Percentiles rank a stretch among this genome's conserved stretches.
Evolutionary conservation across 345 rosid species (phyloP).

Genomic region (Gossypium turneri): DNA sequence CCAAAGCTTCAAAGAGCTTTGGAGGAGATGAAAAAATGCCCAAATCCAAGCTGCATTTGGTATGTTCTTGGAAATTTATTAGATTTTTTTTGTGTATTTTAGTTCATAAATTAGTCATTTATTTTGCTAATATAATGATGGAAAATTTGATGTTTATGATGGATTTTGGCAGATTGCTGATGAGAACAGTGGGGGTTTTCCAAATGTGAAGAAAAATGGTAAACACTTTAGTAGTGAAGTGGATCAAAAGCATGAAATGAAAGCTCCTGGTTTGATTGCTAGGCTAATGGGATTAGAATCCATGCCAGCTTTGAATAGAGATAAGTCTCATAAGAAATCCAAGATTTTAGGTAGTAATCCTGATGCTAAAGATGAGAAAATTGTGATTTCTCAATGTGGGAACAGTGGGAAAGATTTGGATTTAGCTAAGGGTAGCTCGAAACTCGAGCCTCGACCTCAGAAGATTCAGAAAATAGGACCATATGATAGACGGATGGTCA

Average conservation of each 20-base stretch:
- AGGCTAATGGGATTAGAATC: slow-evolving; percentile 97
- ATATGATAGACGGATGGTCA: slow-evolving; percentile 48
- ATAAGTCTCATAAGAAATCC: slow-evolving; percentile 47
- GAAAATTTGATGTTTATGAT: slow-evolving; percentile 12
- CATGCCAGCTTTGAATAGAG: slow-evolving; percentile 52
- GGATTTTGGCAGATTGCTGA: slow-evolving; percentile 59
- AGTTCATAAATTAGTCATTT: neutral
- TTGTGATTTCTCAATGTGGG: slow-evolving; percentile 11
- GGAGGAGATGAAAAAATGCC: slow-evolving; percentile 87
- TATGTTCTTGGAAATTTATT: slow-evolving; percentile 21
- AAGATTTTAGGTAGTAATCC: slow-evolving; percentile 26
- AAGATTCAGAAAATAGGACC: slow-evolving; percentile 76
- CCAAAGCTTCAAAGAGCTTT: slow-evolving; percentile 55
- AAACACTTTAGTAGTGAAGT: slow-evolving; percentile 19
- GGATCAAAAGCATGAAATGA: slow-evolving; percentile 58
- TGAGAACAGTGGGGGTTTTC: slow-evolving; percentile 75
- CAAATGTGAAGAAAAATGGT: slow-evolving; percentile 43
- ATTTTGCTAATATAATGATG: neutral
- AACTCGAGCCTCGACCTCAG: slow-evolving; percentile 63
- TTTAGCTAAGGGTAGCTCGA: slow-evolving; percentile 32
- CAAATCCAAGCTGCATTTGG: slow-evolving; percentile 65
- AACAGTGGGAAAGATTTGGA: slow-evolving; percentile 28
- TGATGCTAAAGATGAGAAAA: slow-evolving; percentile 28
- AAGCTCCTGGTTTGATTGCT: slow-evolving; percentile 77
- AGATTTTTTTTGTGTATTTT: neutral